Conservation (phyloP, 2,329 filamentous ascomycete genomes). For the Knoxdaviesia proteae region DNA sequence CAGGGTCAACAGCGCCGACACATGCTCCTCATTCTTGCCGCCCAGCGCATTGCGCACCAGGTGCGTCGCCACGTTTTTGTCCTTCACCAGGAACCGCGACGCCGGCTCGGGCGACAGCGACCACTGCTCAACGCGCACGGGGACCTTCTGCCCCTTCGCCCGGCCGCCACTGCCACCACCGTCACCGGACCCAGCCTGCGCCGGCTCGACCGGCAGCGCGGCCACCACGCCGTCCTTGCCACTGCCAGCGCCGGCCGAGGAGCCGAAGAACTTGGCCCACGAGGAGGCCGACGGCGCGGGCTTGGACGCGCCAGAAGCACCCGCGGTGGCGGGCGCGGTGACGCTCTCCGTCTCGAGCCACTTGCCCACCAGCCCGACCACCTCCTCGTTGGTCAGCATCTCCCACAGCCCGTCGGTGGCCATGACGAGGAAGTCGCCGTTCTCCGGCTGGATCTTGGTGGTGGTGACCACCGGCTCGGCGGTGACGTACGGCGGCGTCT, state of each 20-base stretch:
- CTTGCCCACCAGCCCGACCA: slow-evolving; percentile 85
- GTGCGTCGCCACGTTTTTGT: slow-evolving; percentile 92
- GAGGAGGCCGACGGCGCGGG: slow-evolving; percentile 37
- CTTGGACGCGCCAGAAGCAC: slow-evolving; percentile 35
- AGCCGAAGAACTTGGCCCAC: slow-evolving; percentile 39
- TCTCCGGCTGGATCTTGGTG: slow-evolving; percentile 71
- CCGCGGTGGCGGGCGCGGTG: slow-evolving; percentile 25
- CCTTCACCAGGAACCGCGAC: slow-evolving; percentile 78
- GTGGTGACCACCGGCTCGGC: slow-evolving; percentile 90
- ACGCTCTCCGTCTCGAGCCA: slow-evolving; percentile 69
- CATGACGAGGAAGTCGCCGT: slow-evolving; percentile 88
- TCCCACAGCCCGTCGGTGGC: slow-evolving; percentile 97
- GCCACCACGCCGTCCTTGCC: too few relatives aligned
- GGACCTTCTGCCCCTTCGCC: slow-evolving; percentile 53
- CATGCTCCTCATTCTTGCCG: slow-evolving; percentile 80
- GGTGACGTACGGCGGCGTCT: slow-evolving; percentile 90
- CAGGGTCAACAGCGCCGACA: slow-evolving; percentile 77
- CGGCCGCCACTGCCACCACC: slow-evolving; percentile 25
- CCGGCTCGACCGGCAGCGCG: slow-evolving; percentile 47
- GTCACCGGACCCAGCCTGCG: slow-evolving; percentile 53
- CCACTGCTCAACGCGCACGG: slow-evolving; percentile 82
- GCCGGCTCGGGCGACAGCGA: slow-evolving; percentile 53
- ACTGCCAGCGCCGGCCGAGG: slow-evolving; percentile 6
- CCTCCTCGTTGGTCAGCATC: slow-evolving; percentile 97
- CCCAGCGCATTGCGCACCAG: slow-evolving; percentile 87